Evolutionary conservation across 2,329 filamentous ascomycete species (phyloP).

Genomic region (Aspergillus oerlinghausenensis): DNA sequence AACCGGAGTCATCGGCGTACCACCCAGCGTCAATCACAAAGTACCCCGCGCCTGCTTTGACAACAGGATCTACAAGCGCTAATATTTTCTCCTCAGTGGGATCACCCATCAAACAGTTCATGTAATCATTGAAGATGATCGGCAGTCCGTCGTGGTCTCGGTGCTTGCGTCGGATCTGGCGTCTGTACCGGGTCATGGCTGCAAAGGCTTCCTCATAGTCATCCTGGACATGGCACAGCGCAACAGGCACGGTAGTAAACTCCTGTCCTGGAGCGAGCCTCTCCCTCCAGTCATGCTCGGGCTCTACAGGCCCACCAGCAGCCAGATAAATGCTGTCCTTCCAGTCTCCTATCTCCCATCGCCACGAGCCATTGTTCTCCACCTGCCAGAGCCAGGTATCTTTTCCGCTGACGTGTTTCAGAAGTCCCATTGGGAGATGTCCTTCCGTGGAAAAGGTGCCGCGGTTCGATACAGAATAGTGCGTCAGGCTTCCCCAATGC

Average conservation of each 20-base stretch:
- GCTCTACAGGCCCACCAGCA: conserved; percentile 21
- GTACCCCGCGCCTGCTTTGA: conserved; percentile 27
- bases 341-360: conserved; percentile 35
- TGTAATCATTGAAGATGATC: conserved; percentile 39
- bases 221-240: conserved; percentile 20
- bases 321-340: conserved; percentile 30
- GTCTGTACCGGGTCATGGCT: conserved; percentile 27
- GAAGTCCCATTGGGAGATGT: conserved; percentile 28
- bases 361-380: conserved; percentile 35
- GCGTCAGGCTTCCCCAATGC: conserved; percentile 16
- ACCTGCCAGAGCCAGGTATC: conserved; percentile 35
- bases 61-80: conserved; percentile 26
- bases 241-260: conserved; percentile 22
- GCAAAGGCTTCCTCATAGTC: conserved; percentile 21
- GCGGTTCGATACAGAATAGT: conserved; percentile 21
- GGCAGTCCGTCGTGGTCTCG: conserved; percentile 25
- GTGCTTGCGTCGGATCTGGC: conserved; percentile 26
- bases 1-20: conserved; percentile 34
- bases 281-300: conserved; percentile 27
- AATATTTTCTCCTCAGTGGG: conserved; percentile 31
- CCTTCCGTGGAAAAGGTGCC: conserved; percentile 28
- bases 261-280: conserved; percentile 17
- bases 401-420: conserved; percentile 14
- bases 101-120: conserved; percentile 40
- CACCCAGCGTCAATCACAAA: conserved; percentile 38